Base-by-base conservation (phyloP, 2,329 filamentous ascomycete species). In the Herpotrichia juniperi region DNA sequence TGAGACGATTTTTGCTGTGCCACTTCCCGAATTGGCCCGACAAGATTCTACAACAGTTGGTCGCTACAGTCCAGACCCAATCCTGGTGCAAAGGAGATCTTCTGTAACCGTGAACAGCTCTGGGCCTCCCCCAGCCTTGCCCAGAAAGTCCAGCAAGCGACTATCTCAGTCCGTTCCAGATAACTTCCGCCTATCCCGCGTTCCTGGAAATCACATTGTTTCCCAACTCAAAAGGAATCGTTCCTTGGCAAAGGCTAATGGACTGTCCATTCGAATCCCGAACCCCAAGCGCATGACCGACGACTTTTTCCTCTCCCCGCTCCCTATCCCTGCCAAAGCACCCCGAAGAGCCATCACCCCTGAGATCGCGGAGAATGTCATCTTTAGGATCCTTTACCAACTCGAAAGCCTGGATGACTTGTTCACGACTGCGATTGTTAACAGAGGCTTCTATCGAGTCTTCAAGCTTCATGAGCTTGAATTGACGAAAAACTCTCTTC, bases 381-480 rank as follows among this genome's bases (percentile, higher is more conserved):
- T 85, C 14, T 63, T 82, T 16, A 62, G 66, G n/a, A 83, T 87
- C 10, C 69, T 86, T 51, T 68, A 76, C 39, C 75, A 71, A 4
- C 72, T 84, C 7, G 68, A 76, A 30, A 77, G 76, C 2, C 71
- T 84, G 2, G 76, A 81, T 28, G 83, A 86, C 61, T 74, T 87
- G 0, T 83, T 83, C 59, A 77, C 78, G 28, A 75, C 80, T 3
- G 82, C 81, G 4, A 69, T 80, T 7, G 74, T 85, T 42, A 85
- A 82, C 62, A 77, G 75, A 42, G 80, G 79, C 17, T 85, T 86
- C 68, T 84, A 84, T 59, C 74, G 74, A 3, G 77, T 83, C 0
- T 87, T 83, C 69, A 84, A 85, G 63, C 71, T 76, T 17, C 76
- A 85, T 59, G 83, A 86, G 58, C 71, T 86, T 42, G 64, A 74